Base-by-base conservation (phyloP, 75 land plant genomes). In the Azolla pinnata region DNA sequence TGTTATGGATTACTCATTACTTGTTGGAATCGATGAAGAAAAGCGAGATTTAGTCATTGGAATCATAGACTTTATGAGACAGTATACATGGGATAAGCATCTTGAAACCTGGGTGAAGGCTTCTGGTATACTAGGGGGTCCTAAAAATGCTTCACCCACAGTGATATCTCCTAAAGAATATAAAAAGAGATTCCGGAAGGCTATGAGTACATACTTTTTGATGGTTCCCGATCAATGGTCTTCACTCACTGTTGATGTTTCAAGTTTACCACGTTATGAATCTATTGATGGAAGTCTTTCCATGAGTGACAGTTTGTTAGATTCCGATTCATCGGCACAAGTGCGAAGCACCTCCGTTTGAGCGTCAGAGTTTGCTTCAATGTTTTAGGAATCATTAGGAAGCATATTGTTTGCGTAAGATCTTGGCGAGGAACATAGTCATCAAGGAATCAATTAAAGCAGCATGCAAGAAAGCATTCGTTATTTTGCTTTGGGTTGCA, bases 61-160 rank as follows among this genome's bases (percentile, higher is more conserved):
- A n/a, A 92, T 92, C 47, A 92, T 92, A 35, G 97, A 92, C 59
- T 88, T 73, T 62, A 82, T 92, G 83, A 75, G 97, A 64, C 97
- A 88, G 56, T 91, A 91, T 33, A 91, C 97, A n/a, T 91, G 97
- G 97, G 97, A 92, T 64, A 92, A 92, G 73, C 97, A 88, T 17
- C 62, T 92, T 47, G 97, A 92, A 77, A 88, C 95, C 20, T 88
- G 86, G 95, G 95, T 92, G 19, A 92, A 92, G 66, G 86, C 93
- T 19, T 84, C 90, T n/a, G 96, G 97, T 3, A 82, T 92, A 66
- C 95, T 88, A 46, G 97, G 97, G 23, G 97, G 97, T n/a, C 83
- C 89, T 18, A 92, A 85, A 51, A 74, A 92, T 67, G 79, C 74
- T 23, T 61, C 96, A 28, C 97, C 97, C 4, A 92, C 97, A 7